Conservation (phyloP, 2,329 filamentous ascomycete species). For the Grosmannia clavigera region DNA sequence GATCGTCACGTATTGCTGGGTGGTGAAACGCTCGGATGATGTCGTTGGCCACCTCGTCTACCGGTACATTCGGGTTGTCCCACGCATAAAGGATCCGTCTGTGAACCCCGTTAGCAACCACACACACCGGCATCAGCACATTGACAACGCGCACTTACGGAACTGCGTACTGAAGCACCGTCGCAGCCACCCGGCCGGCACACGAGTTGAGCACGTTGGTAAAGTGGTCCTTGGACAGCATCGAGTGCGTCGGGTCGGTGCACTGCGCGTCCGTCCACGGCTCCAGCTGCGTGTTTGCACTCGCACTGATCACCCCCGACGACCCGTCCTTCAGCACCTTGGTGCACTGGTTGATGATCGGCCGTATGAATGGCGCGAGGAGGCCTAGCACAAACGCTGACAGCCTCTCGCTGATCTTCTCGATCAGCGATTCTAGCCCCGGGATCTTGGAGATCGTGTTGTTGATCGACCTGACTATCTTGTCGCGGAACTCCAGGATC, state of each 20-base stretch:
- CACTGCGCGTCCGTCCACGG: conserved; percentile 67
- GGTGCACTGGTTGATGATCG: conserved; percentile 79
- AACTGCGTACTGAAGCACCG: conserved; percentile 74
- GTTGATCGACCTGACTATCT: conserved; percentile 78
- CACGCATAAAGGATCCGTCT: conserved; percentile 79
- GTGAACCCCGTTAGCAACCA: background rate
- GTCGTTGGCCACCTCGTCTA: conserved; percentile 74
- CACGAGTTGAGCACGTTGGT: conserved; percentile 67
- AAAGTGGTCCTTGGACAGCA: conserved; percentile 77
- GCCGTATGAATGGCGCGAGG: conserved; percentile 80
- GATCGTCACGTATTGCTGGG: conserved; percentile 65
- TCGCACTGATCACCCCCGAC: conserved; percentile 54
- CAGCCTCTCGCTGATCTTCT: conserved; percentile 85
- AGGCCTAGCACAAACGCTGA: conserved; percentile 87
- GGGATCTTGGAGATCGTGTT: conserved; percentile 83
- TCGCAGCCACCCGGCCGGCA: conserved; percentile 60
- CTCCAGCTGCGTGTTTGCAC: conserved; percentile 63
- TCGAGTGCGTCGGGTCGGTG: conserved; percentile 69
- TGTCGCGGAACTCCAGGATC: conserved; percentile 87
- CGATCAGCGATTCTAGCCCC: conserved; percentile 77
- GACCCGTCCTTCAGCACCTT: conserved; percentile 78
- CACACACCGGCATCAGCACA: background rate
- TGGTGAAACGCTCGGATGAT: conserved; percentile 81
- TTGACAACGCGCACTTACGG: conserved; percentile 40
- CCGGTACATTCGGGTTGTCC: conserved; percentile 74